A percentile compares a stretch with the other conserved stretches of the same genome.
phyloP scores from a whole-genome alignment of 306 rosid species.

The Comarum palustre region DNA sequence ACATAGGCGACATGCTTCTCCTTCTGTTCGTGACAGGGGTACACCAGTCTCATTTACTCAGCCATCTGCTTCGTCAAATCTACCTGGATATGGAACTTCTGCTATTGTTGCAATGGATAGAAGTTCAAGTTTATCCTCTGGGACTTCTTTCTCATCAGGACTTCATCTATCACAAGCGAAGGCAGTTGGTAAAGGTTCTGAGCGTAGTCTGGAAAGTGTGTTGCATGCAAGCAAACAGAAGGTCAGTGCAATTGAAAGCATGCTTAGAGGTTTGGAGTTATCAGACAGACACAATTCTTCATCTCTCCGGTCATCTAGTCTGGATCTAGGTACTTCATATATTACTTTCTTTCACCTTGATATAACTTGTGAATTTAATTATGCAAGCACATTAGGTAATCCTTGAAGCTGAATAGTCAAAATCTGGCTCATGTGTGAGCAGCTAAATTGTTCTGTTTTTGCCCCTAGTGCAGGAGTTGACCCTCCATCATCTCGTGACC shows the following conservation, averaged over 20 bases:
- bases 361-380: constrained; percentile 17
- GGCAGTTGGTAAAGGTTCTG: constrained; percentile 65
- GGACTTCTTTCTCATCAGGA: constrained; percentile 72
- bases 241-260: constrained; percentile 96
- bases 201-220: constrained; percentile 91
- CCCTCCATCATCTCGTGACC: constrained; percentile 99
- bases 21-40: constrained; percentile 88
- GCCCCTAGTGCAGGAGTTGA: constrained; percentile 99
- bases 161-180: constrained; percentile 69
- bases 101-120: constrained; percentile 98
- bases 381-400: constrained; percentile 16
- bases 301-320: constrained; percentile 73
- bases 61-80: constrained; percentile 60
- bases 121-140: constrained; percentile 81
- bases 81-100: constrained; percentile 96
- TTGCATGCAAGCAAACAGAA: constrained; percentile 96
- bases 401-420: constrained; percentile 16
- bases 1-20: constrained; percentile 88
- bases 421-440: constrained; percentile 43
- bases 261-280: constrained; percentile 94
- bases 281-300: constrained; percentile 73
- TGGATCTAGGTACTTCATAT: constrained; percentile 91
- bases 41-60: constrained; percentile 50
- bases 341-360: constrained; percentile 21
- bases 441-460: constrained; percentile 76